Percentiles rank a stretch among this genome's conserved stretches.
Conservation (phyloP, 192 early-diverging fungal species). For the Allomyces macrogynus region DNA sequence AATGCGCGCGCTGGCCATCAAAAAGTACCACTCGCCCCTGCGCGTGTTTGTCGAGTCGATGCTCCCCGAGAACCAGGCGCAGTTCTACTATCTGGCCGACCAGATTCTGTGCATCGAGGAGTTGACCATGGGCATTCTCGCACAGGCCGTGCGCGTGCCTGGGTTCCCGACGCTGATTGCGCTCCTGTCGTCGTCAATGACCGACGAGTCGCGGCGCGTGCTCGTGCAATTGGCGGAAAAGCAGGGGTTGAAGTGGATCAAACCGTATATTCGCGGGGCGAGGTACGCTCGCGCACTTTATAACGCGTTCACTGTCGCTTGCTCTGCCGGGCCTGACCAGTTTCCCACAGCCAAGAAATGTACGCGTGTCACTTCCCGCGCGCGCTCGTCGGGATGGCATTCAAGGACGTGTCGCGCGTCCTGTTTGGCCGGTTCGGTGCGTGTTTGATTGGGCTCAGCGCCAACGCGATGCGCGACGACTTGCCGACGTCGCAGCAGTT, state of each 20-base stretch:
- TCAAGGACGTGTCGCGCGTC: no score
- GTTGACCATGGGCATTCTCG: conserved; percentile 43
- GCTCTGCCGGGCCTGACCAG: no score
- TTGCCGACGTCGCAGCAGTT: conserved; percentile 23
- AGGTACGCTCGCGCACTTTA: no score
- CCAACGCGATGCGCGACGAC: conserved; percentile 9
- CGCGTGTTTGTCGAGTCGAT: conserved; percentile 8
- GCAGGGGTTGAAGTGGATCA: conserved; percentile 23
- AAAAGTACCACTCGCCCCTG: conserved; percentile 30
- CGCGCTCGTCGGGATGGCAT: conserved; percentile 12
- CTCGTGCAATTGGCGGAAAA: conserved; percentile 13
- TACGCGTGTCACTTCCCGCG: conserved; percentile 31
- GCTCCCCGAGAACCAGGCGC: conserved; percentile 43
- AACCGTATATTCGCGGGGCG: conserved; percentile 38
- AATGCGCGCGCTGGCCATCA: conserved; percentile 48
- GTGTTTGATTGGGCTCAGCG: no score
- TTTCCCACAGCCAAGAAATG: conserved; percentile 27
- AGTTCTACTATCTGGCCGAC: conserved; percentile 50
- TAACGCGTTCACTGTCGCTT: no score
- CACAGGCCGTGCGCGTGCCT: conserved; percentile 44
- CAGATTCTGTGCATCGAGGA: conserved; percentile 52
- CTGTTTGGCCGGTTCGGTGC: no score
- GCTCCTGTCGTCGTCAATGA: conserved; percentile 42
- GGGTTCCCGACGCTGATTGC: conserved; percentile 49
- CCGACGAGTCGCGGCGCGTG: conserved; percentile 21